These are phyloP conservation scores for Blastomyces silverae DNA, from an alignment of 2,329 filamentous ascomycete species.

Conservation along the genomic window DNA sequence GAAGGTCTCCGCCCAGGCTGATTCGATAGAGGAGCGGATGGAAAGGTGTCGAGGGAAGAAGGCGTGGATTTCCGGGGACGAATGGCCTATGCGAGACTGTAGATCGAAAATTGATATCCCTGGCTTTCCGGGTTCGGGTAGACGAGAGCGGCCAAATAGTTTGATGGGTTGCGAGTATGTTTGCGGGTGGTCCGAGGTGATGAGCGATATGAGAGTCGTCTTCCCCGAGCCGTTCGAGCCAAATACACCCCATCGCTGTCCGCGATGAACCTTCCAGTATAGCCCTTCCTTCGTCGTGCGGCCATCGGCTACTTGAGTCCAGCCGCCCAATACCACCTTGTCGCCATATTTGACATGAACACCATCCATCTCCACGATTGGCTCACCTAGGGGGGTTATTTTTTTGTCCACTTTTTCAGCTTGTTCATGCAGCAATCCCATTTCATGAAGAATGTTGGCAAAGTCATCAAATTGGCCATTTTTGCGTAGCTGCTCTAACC, in stretches of 20 bases:
- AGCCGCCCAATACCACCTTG: slow-evolving; percentile 73
- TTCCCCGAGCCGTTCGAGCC: slow-evolving; percentile 93
- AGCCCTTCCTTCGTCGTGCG: slow-evolving; percentile 54
- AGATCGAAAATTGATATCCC: slow-evolving; percentile 91
- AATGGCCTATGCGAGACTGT: slow-evolving; percentile 82
- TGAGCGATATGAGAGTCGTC: slow-evolving; percentile 84
- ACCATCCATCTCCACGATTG: slow-evolving; percentile 79
- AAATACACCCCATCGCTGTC: slow-evolving; percentile 86
- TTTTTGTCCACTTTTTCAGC: slow-evolving; percentile 10
- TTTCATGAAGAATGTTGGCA: slow-evolving; percentile 3
- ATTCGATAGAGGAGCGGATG: slow-evolving; percentile 68
- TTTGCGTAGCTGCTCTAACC: slow-evolving; percentile 12
- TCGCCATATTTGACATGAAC: slow-evolving; percentile 73
- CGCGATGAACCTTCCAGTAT: slow-evolving; percentile 73
- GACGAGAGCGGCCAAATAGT: slow-evolving; percentile 72
- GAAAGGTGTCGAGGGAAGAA: slow-evolving; percentile 78
- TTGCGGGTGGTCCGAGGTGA: slow-evolving; percentile 94
- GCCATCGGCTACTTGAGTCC: slow-evolving; percentile 56
- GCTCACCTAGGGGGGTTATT: slow-evolving; percentile 48
- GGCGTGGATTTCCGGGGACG: slow-evolving; percentile 86
- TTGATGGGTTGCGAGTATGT: slow-evolving; percentile 82
- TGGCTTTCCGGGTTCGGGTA: slow-evolving; percentile 63
- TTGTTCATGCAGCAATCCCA: background rate
- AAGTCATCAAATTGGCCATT: slow-evolving; percentile 20
- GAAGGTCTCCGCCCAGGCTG: slow-evolving; percentile 87